Conservation (phyloP, 2,329 filamentous ascomycete genomes). For the Chalaropsis ovoidea region DNA sequence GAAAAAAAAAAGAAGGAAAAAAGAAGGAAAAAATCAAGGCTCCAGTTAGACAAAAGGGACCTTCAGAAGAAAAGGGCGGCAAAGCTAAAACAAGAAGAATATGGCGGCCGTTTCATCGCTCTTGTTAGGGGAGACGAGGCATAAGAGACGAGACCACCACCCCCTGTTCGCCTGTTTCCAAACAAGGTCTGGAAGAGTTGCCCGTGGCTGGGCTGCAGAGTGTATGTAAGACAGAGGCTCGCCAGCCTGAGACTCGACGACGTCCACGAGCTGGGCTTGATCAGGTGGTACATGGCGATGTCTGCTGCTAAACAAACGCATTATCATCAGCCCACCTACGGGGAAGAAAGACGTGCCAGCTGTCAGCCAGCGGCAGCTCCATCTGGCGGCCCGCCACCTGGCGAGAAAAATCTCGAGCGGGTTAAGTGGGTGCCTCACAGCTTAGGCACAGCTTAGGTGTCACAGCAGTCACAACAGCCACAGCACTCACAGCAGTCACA, state of each 20-base stretch:
- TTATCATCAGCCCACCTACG: background rate
- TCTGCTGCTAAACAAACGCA: too few species aligned
- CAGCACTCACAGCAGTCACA: background rate
- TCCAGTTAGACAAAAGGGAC: too few species aligned
- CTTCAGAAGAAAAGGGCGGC: background rate
- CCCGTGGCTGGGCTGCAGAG: too few species aligned
- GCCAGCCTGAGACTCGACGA: background rate
- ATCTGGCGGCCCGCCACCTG: background rate
- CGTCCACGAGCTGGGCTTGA: background rate
- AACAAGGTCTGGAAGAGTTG: too few species aligned
- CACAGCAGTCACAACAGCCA: background rate
- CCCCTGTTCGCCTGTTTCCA: background rate
- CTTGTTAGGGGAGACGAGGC: background rate
- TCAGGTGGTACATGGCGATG: background rate
- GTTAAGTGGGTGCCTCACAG: background rate
- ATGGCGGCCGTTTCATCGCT: background rate
- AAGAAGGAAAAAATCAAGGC: too few species aligned
- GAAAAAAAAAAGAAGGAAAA: conserved; percentile 16
- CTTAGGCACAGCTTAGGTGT: too few species aligned
- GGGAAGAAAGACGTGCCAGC: background rate
- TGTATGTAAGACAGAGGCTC: too few species aligned
- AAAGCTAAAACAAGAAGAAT: background rate
- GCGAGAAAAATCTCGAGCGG: background rate
- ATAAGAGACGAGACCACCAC: background rate
- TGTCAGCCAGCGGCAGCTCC: background rate